Base-by-base conservation (phyloP, 2,329 filamentous ascomycete species). In the Chaetomium olivaceum region DNA sequence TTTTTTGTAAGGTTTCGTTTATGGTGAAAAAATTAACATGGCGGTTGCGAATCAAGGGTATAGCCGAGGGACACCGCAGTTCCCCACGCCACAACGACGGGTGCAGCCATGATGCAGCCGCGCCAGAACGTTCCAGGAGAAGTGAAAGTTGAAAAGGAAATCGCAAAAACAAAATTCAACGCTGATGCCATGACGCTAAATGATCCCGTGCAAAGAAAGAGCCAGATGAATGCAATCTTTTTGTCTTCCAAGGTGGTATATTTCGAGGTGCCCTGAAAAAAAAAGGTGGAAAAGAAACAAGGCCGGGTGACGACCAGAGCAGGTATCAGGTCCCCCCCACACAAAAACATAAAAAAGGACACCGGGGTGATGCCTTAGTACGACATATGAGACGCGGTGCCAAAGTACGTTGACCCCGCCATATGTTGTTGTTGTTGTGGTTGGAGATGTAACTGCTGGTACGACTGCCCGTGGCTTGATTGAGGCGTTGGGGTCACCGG, bases 401-500 rank as follows among this genome's bases (percentile, higher is more conserved):
- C 81, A 74, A 80, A 80, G 73, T 81, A 81, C 21, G 79, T 72
- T 66, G 79, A 72, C 73, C 80, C 78, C 66, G 84, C 82, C 69
- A 80, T 75, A 67, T 82, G 81, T 65, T 80, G 77, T 61, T 78
- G 77, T 60, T 79, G 77, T n/a, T 73, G 68, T 61, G 79, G 72
- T 9, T 61, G 58, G 51, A 68, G 60, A 29, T 67, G 67, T 69
- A 71, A 76, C 72, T 73, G 75, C 65, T 66, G 77, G 77, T 54
- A 72, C 63, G 62, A 52, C 58, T 39, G 59, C 31, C 58, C 65
- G 61, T 79, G 79, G 70, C 80, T 77, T 68, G 80, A 76, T 70
- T 80, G 78, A 25, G 86, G 86, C 21, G 86, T 87, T 12, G 87
- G 87, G 1, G 87, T 89, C 52, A 88, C 84, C 0, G 87, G 87